Percentiles rank a stretch among this genome's conserved stretches.
Evolutionary conservation across 2,329 filamentous ascomycete species (phyloP).

Genomic region (Fusarium chlamydosporum): DNA sequence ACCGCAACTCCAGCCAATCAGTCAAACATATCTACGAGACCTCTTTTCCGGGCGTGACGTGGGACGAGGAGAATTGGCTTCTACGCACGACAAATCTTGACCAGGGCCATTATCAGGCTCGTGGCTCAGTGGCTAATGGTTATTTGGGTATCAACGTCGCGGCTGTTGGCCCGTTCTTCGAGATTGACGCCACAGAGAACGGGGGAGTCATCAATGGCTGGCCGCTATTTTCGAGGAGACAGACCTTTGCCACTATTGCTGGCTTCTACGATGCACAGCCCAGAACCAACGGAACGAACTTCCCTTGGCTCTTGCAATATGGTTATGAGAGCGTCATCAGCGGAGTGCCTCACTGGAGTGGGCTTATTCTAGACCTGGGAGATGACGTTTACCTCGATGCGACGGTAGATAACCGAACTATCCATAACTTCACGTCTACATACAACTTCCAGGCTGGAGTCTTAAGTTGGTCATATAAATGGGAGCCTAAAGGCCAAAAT

Average conservation of each 20-base stretch:
- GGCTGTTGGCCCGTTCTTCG: slow-evolving; percentile 1
- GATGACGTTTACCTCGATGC: slow-evolving; percentile 11
- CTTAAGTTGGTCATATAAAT: slow-evolving; percentile 4
- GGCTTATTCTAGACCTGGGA: background rate
- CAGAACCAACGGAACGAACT: background rate
- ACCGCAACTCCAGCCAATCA: background rate
- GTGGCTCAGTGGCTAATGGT: slow-evolving; percentile 14
- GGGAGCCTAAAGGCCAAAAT: background rate
- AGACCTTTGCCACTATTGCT: background rate
- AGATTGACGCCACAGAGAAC: background rate
- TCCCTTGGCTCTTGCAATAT: slow-evolving; percentile 17
- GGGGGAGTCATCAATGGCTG: slow-evolving; percentile 17
- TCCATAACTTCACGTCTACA: slow-evolving; percentile 3
- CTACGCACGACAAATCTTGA: background rate
- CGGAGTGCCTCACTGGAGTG: background rate
- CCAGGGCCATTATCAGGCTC: slow-evolving; percentile 14
- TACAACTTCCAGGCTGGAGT: slow-evolving; percentile 4
- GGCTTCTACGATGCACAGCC: slow-evolving; percentile 5
- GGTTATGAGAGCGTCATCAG: slow-evolving; percentile 7
- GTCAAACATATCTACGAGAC: background rate
- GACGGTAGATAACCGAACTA: background rate
- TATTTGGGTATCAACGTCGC: slow-evolving; percentile 20
- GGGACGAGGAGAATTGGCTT: slow-evolving; percentile 17
- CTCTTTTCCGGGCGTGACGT: slow-evolving; percentile 2
- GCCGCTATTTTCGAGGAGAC: slow-evolving; percentile 9